Evolutionary conservation across 176 grass and related monocot species (phyloP).

Genomic region (Themeda triandra): DNA sequence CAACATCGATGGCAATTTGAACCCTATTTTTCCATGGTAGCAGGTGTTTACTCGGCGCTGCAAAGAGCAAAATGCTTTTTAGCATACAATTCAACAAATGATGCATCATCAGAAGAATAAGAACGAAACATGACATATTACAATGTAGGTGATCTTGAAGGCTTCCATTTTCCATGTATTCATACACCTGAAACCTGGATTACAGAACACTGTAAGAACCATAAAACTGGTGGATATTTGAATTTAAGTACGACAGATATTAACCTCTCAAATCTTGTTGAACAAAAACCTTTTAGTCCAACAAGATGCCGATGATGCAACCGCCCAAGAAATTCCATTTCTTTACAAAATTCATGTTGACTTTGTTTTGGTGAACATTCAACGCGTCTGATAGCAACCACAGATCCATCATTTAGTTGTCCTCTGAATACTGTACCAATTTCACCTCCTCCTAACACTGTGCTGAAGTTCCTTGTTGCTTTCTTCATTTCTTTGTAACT

Average conservation of each 20-base stretch:
- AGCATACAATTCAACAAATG: constrained; percentile 28
- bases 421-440: constrained; percentile 68
- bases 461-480: constrained; percentile 72
- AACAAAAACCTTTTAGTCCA: constrained; percentile 80
- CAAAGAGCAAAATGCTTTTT: constrained; percentile 37
- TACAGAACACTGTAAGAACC: neutral
- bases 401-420: constrained; percentile 64
- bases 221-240: constrained; percentile 3
- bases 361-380: constrained; percentile 49
- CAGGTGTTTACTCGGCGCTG: constrained; percentile 58
- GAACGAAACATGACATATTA: constrained; percentile 47
- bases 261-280: constrained; percentile 78
- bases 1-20: constrained; percentile 88
- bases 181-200: constrained; percentile 82
- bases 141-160: constrained; percentile 82
- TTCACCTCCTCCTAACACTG: constrained; percentile 46
- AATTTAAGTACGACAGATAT: constrained; percentile 4
- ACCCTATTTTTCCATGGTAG: constrained; percentile 87
- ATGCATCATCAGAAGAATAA: constrained; percentile 23
- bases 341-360: constrained; percentile 62
- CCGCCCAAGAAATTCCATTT: constrained; percentile 88
- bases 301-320: constrained; percentile 92
- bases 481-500: constrained; percentile 79
- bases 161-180: constrained; percentile 97
- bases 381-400: constrained; percentile 59